phyloP scores from a whole-genome alignment of 2,329 filamentous ascomycete species.

The Exophiala sideris region DNA sequence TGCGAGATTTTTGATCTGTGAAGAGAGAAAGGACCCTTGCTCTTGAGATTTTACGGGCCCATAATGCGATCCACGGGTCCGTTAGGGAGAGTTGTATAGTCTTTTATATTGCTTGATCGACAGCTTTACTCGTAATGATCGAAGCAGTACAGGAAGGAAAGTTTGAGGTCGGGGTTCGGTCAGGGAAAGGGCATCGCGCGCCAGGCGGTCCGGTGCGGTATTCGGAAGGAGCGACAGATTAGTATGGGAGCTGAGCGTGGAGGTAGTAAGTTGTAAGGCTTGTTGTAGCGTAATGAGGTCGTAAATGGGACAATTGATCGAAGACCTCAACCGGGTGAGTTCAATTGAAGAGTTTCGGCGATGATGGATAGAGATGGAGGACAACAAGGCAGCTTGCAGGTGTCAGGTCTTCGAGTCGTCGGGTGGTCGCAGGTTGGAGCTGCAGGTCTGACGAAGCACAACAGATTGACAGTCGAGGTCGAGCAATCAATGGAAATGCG shows the following conservation, averaged over 20 bases:
- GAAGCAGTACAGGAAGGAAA: constrained; percentile 4
- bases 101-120: not conserved
- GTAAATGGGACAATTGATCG: not conserved
- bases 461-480: constrained; percentile 1
- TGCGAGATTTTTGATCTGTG: constrained; percentile 1
- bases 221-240: not conserved
- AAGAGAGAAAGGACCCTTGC: constrained; percentile 10
- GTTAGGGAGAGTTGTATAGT: constrained; percentile 10
- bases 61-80: constrained; percentile 19
- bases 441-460: constrained; percentile 10
- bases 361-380: constrained; percentile 2
- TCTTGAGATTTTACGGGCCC: constrained; percentile 14
- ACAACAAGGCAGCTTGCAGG: constrained; percentile 16
- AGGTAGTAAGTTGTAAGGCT: not conserved
- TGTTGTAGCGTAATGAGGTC: constrained; percentile 1
- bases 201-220: not conserved
- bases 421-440: constrained; percentile 21
- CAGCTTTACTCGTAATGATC: not conserved
- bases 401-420: constrained; percentile 23
- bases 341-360: not conserved
- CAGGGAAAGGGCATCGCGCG: constrained; percentile 16
- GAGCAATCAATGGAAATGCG: not conserved
- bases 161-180: not conserved
- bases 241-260: not conserved
- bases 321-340: not conserved